These are phyloP conservation scores for Pelargonium exstipulatum DNA, from an alignment of 441 rosid genomes.

Conservation along the genomic window DNA sequence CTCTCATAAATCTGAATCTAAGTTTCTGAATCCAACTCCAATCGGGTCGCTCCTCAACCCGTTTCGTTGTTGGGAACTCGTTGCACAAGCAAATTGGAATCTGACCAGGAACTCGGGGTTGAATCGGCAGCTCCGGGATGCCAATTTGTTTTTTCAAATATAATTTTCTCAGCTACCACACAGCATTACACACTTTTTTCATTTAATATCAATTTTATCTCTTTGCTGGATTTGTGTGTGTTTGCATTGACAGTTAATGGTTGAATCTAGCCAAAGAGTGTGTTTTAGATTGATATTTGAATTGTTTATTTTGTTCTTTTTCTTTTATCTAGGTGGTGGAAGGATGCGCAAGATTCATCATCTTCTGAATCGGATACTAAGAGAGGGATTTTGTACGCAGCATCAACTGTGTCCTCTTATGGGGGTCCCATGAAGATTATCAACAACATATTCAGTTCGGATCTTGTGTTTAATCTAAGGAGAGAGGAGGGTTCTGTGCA, in stretches of 20 bases:
- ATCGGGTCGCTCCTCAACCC: not conserved
- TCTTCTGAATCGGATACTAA: constrained; percentile 44
- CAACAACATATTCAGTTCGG: constrained; percentile 79
- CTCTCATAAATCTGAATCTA: constrained; percentile 18
- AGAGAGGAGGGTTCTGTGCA: constrained; percentile 52
- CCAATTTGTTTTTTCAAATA: not conserved
- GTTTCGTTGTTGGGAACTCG: not conserved
- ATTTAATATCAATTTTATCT: not conserved
- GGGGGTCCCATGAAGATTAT: constrained; percentile 90
- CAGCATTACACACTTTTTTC: not conserved
- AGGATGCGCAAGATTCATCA: constrained; percentile 54
- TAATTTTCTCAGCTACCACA: not conserved
- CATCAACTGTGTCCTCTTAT: constrained; percentile 57
- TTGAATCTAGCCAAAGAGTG: not conserved
- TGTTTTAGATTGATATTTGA: constrained; percentile 13
- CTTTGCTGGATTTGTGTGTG: constrained; percentile 12
- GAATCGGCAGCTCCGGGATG: constrained; percentile 4
- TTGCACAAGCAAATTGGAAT: not conserved
- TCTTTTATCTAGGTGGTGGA: constrained; percentile 75
- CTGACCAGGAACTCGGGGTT: not conserved
- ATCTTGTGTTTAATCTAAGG: constrained; percentile 70
- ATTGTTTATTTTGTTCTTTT: not conserved
- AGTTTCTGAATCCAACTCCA: constrained; percentile 11
- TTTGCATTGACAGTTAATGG: constrained; percentile 20
- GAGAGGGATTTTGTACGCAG: constrained; percentile 63